These are phyloP conservation scores for Reutealis trisperma DNA, from an alignment of 345 rosid genomes.

Conservation along the genomic window DNA sequence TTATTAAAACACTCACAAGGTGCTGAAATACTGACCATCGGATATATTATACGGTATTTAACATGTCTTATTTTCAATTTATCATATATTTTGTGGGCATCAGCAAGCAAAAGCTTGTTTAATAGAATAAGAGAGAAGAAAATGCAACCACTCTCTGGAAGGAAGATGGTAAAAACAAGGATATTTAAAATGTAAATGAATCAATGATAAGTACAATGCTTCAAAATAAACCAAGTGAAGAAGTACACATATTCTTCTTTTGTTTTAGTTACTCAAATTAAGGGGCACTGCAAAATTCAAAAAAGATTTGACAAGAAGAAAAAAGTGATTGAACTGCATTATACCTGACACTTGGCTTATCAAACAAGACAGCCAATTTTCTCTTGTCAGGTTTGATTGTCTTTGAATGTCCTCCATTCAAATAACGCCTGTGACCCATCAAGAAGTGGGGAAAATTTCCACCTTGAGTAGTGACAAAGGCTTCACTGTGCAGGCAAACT, in stretches of 20 bases:
- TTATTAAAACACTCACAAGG: too few species aligned
- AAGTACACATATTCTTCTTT: neutral
- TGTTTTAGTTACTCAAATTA: neutral
- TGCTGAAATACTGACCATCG: neutral
- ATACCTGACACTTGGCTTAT: slow-evolving; percentile 75
- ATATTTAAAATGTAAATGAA: neutral
- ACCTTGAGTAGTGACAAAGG: slow-evolving; percentile 95
- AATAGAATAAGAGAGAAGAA: neutral
- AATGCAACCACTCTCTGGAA: neutral
- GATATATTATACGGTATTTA: neutral
- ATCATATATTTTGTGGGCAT: neutral
- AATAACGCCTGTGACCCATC: slow-evolving; percentile 89
- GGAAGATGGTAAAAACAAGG: neutral
- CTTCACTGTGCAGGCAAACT: slow-evolving; percentile 93
- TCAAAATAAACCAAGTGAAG: neutral
- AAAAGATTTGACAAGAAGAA: neutral
- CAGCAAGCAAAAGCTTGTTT: neutral
- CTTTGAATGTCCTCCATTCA: slow-evolving; percentile 86
- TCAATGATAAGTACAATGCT: neutral
- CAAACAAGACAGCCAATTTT: slow-evolving; percentile 83
- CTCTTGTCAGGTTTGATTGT: slow-evolving; percentile 91
- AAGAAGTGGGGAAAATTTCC: slow-evolving; percentile 98
- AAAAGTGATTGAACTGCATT: slow-evolving; percentile 8
- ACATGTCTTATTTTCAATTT: neutral
- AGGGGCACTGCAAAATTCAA: neutral